Evolutionary conservation across 2,329 filamentous ascomycete species (phyloP).

Genomic region (Beauveria varroae): DNA sequence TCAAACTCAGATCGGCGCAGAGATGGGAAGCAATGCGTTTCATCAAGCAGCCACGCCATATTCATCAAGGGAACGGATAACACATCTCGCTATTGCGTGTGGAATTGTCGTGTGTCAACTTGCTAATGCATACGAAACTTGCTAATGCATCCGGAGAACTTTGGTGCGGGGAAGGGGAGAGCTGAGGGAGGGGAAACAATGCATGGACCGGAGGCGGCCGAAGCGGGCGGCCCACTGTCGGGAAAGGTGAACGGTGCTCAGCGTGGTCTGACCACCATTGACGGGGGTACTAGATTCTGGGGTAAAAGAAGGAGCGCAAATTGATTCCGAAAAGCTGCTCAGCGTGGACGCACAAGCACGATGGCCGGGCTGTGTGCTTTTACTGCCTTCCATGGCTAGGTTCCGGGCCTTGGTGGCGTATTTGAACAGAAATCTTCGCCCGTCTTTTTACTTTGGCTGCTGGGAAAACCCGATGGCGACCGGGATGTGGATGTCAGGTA

Average conservation of each 20-base stretch:
- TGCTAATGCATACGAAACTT: background rate
- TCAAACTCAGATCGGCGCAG: too few species aligned
- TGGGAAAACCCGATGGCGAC: too few species aligned
- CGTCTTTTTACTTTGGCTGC: too few species aligned
- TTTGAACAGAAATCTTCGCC: too few species aligned
- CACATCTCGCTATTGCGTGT: background rate
- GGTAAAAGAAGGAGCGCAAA: background rate
- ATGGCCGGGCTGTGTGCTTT: too few species aligned
- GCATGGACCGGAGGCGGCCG: background rate
- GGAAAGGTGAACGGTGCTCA: background rate
- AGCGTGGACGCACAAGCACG: too few species aligned
- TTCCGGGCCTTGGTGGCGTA: too few species aligned
- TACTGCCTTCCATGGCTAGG: too few species aligned
- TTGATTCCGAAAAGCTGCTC: background rate
- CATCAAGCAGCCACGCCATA: too few species aligned
- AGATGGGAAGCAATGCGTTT: too few species aligned
- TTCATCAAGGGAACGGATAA: background rate
- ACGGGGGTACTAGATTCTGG: background rate
- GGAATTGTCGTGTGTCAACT: background rate
- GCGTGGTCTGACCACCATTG: background rate
- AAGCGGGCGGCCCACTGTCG: background rate
- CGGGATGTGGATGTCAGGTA: too few species aligned
- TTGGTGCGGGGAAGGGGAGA: background rate
- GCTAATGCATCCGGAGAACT: background rate
- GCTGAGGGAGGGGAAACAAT: background rate